These are phyloP conservation scores for Rubroboletus pulcherrimus DNA, from an alignment of 768 basidiomycete genomes.

Conservation along the genomic window DNA sequence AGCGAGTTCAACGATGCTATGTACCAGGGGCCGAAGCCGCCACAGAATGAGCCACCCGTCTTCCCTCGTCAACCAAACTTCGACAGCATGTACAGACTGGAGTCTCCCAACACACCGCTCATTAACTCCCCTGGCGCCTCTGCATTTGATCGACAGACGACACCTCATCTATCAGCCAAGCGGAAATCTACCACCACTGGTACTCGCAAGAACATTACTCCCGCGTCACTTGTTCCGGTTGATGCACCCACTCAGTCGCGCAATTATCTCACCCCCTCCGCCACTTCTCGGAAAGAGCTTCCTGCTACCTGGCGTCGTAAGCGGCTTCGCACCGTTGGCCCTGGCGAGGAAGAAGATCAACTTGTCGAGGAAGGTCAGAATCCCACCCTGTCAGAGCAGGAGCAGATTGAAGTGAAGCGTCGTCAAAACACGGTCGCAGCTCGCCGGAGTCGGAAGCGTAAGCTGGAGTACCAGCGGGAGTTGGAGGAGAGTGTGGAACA, in stretches of 20 bases:
- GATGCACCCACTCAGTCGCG: constrained; percentile 80
- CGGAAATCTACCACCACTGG: constrained; percentile 48
- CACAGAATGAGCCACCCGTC: constrained; percentile 7
- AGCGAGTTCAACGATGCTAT: constrained; percentile 13
- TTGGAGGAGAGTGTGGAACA: constrained; percentile 56
- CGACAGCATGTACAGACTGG: constrained; percentile 41
- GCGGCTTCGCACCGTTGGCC: constrained; percentile 48
- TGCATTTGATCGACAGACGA: constrained; percentile 21
- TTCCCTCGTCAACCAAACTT: constrained; percentile 25
- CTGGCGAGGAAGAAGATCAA: constrained; percentile 48
- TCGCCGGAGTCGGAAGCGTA: constrained; percentile 71
- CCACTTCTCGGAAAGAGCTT: constrained; percentile 75
- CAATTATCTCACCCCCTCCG: constrained; percentile 66
- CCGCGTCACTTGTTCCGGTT: constrained; percentile 59
- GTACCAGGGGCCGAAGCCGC: constrained; percentile 15
- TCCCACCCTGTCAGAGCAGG: constrained; percentile 50
- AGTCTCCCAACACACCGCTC: constrained; percentile 48
- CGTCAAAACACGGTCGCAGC: constrained; percentile 85
- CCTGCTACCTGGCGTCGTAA: constrained; percentile 68
- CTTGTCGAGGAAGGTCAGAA: constrained; percentile 21
- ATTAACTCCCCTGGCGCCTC: constrained; percentile 38
- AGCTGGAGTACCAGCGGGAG: constrained; percentile 62
- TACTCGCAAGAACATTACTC: constrained; percentile 68
- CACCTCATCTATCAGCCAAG: constrained; percentile 16
- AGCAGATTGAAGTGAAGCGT: constrained; percentile 75